Conservation (phyloP, 768 basidiomycete species). For the Serendipita sp. region DNA sequence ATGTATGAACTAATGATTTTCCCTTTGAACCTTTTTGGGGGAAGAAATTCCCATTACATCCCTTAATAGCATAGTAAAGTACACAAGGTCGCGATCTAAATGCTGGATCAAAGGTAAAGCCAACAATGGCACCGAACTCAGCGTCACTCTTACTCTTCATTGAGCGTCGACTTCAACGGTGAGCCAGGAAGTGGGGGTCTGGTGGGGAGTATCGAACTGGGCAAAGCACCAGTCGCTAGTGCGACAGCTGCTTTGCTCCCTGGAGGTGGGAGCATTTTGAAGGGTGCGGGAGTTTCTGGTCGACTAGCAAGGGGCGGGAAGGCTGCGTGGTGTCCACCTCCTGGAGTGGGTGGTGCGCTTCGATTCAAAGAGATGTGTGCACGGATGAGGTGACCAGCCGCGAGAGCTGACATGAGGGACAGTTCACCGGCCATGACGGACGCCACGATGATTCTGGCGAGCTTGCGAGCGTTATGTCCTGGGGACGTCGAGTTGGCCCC, state of each 20-base stretch:
- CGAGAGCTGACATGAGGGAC: constrained; percentile 78
- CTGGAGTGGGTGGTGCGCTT: constrained; percentile 65
- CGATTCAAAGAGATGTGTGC: constrained; percentile 91
- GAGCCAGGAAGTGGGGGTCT: not conserved
- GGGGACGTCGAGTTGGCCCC: constrained; percentile 79
- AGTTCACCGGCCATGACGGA: constrained; percentile 97
- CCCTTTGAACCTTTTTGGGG: no score
- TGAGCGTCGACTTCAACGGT: not conserved
- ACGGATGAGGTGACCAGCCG: constrained; percentile 85
- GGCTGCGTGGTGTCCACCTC: constrained; percentile 9
- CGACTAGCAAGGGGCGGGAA: constrained; percentile 13
- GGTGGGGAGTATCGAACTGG: not conserved
- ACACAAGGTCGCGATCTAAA: no score
- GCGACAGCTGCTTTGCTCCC: not conserved
- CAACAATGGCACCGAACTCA: no score
- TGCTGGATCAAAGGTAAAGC: no score
- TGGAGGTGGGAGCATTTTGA: constrained; percentile 10
- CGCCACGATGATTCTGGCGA: constrained; percentile 80
- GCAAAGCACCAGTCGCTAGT: not conserved
- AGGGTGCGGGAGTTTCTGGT: constrained; percentile 20
- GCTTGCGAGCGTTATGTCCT: constrained; percentile 73
- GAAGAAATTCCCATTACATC: no score
- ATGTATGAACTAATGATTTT: no score
- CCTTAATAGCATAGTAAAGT: no score
- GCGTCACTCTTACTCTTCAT: not conserved